Evolutionary conservation across 2,329 filamentous ascomycete genomes (phyloP).

Genomic region (Colletotrichum eleusines): DNA sequence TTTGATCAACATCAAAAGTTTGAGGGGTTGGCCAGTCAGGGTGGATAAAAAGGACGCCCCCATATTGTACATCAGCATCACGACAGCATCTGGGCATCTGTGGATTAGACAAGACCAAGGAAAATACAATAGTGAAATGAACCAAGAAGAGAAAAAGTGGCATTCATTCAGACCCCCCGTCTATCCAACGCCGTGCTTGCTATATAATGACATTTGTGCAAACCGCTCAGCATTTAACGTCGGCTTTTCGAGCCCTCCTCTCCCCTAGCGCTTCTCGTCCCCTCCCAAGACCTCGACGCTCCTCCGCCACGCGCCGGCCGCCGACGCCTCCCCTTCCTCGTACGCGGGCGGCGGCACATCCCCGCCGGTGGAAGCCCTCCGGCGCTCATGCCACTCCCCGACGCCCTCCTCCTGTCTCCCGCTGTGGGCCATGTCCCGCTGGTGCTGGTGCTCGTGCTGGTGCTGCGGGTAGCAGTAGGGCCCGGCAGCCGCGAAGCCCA

Average conservation of each 20-base stretch:
- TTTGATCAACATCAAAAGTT: background rate
- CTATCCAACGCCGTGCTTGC: constrained; percentile 31
- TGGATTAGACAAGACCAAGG: constrained; percentile 33
- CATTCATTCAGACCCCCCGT: background rate
- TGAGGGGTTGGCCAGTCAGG: background rate
- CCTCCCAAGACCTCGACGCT: constrained; percentile 24
- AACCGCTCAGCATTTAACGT: background rate
- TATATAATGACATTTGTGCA: background rate
- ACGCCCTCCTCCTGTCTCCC: constrained; percentile 23
- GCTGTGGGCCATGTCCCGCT: background rate
- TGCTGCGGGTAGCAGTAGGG: background rate
- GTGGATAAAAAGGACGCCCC: background rate
- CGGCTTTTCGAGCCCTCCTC: background rate
- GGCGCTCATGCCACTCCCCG: background rate
- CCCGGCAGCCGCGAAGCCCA: background rate
- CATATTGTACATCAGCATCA: constrained; percentile 40
- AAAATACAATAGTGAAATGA: constrained; percentile 26
- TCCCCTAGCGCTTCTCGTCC: constrained; percentile 12
- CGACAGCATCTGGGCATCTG: constrained; percentile 38
- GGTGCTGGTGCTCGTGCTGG: constrained; percentile 3
- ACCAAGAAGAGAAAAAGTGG: background rate
- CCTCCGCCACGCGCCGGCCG: constrained; percentile 15
- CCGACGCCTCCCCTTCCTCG: constrained; percentile 12
- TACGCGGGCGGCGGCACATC: constrained; percentile 37
- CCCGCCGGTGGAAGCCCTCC: background rate